phyloP scores from a whole-genome alignment of 2,329 filamentous ascomycete species.

The Cytospora schulzeri region DNA sequence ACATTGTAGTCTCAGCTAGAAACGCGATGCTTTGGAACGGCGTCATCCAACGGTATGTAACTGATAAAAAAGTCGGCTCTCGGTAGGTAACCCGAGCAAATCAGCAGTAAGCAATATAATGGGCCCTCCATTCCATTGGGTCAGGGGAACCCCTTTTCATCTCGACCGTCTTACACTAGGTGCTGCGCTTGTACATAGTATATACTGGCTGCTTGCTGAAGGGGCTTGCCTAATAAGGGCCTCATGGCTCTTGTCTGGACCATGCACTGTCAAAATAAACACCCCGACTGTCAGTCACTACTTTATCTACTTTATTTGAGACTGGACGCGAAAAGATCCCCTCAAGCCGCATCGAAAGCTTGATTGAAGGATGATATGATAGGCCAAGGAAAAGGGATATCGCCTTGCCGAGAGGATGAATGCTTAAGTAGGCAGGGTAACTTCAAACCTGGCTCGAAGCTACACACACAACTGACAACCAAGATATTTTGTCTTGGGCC shows the following conservation, averaged over 20 bases:
- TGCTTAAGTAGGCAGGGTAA: neutral
- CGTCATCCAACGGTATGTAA: slow-evolving; percentile 8
- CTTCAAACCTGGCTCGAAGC: neutral
- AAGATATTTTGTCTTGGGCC: too few relatives aligned
- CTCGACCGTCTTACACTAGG: neutral
- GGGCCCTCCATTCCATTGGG: slow-evolving; percentile 13
- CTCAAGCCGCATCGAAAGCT: neutral
- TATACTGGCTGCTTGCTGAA: neutral
- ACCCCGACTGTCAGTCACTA: too few relatives aligned
- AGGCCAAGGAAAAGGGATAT: too few relatives aligned
- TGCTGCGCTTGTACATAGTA: too few relatives aligned
- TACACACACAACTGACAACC: too few relatives aligned
- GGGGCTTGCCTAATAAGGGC: too few relatives aligned
- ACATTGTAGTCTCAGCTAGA: neutral
- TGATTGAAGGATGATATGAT: neutral
- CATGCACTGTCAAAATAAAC: neutral
- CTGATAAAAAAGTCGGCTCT: slow-evolving; percentile 20
- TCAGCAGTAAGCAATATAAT: slow-evolving; percentile 8
- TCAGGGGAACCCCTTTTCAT: slow-evolving; percentile 11
- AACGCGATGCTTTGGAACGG: slow-evolving; percentile 12
- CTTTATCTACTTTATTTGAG: neutral
- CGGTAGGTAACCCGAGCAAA: slow-evolving; percentile 23
- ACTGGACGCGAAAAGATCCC: neutral
- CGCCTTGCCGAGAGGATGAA: neutral
- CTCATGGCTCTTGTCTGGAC: neutral